These are phyloP conservation scores for Akanthomyces lecanii DNA, from an alignment of 2,329 filamentous ascomycete genomes.

Conservation along the genomic window DNA sequence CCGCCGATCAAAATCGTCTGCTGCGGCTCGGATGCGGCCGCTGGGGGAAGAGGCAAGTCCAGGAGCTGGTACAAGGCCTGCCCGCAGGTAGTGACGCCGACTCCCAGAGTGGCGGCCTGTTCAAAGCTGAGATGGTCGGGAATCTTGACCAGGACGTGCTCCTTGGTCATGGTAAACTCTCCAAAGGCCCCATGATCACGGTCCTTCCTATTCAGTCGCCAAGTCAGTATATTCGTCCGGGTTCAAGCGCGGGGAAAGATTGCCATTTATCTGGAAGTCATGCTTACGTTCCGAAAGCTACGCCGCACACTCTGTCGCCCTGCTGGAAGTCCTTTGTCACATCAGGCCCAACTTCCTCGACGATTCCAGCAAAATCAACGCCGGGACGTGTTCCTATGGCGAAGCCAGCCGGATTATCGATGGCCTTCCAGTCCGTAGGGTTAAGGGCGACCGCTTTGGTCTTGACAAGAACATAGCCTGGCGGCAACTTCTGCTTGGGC, in stretches of 20 bases:
- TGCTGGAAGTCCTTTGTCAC: conserved; percentile 40
- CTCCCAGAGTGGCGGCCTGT: conserved; percentile 41
- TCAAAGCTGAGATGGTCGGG: conserved; percentile 43
- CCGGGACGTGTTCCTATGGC: conserved; percentile 26
- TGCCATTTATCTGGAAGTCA: neutral
- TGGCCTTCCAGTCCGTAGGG: conserved; percentile 32
- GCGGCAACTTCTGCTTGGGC: neutral
- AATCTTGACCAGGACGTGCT: conserved; percentile 38
- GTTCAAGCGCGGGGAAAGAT: too few species aligned
- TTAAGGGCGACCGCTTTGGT: conserved; percentile 33
- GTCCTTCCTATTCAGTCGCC: conserved; percentile 17
- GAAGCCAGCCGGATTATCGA: conserved; percentile 28
- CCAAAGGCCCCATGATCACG: conserved; percentile 42
- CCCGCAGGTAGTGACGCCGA: conserved; percentile 40
- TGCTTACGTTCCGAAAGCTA: conserved; percentile 30
- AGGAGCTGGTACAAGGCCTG: conserved; percentile 46
- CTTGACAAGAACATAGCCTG: conserved; percentile 29
- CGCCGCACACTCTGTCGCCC: conserved; percentile 45
- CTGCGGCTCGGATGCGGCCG: conserved; percentile 30
- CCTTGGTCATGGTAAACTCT: conserved; percentile 36
- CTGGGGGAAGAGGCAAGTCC: conserved; percentile 41
- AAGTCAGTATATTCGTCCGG: neutral
- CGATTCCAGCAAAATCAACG: conserved; percentile 42
- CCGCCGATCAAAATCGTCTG: conserved; percentile 41
- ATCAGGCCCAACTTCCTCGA: conserved; percentile 41